Percentiles rank a stretch among this genome's conserved stretches.
Conservation (phyloP, 345 rosid species). For the Populus pruinosa region DNA sequence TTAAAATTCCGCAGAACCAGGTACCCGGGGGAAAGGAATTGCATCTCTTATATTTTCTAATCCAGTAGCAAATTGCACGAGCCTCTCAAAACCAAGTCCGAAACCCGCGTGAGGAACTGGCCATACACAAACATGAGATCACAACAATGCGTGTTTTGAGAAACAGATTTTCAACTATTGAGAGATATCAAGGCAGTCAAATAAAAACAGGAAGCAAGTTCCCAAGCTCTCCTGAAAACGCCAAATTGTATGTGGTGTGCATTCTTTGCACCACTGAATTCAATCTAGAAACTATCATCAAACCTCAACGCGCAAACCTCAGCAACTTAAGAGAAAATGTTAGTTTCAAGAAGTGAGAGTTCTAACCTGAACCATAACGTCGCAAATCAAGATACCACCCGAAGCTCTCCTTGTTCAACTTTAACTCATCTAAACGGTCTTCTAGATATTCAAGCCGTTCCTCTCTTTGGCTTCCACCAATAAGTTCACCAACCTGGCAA, state of each 20-base stretch:
- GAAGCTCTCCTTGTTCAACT: conserved; percentile 74
- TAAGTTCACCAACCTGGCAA: conserved; percentile 81
- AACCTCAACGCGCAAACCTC: neutral
- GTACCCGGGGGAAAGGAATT: conserved; percentile 90
- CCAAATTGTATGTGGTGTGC: neutral
- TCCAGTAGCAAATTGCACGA: conserved; percentile 93
- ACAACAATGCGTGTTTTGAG: neutral
- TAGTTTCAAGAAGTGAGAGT: neutral
- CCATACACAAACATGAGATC: neutral
- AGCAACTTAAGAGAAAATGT: neutral
- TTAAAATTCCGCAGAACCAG: conserved; percentile 88
- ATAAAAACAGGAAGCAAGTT: neutral
- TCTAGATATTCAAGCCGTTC: conserved; percentile 83
- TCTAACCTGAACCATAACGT: conserved; percentile 91
- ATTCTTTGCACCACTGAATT: neutral
- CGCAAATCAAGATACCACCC: conserved; percentile 99
- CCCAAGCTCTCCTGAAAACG: neutral
- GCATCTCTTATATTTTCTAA: conserved; percentile 87
- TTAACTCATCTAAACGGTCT: conserved; percentile 70
- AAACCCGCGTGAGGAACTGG: conserved; percentile 98
- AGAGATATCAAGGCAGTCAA: neutral
- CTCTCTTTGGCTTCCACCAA: conserved; percentile 99
- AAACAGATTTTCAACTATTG: neutral
- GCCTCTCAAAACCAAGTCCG: conserved; percentile 92
- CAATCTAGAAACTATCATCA: neutral